Percentiles rank a stretch among this genome's conserved stretches.
phyloP scores from a whole-genome alignment of 208 protist species.

The Hexamita inflata region DNA sequence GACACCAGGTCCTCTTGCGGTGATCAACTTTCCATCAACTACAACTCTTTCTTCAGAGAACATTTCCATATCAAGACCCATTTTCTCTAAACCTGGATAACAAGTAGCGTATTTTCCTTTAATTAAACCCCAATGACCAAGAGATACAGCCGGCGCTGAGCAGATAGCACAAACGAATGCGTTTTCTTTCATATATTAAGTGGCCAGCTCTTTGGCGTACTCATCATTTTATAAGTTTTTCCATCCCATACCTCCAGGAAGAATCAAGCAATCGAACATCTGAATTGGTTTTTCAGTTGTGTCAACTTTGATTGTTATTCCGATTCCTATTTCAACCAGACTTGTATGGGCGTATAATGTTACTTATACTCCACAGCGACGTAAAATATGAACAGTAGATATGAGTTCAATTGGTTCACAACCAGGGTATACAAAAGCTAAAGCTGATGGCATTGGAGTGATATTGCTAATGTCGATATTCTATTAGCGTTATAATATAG shows the following conservation, averaged over 20 bases:
- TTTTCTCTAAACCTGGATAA: background rate
- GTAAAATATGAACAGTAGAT: background rate
- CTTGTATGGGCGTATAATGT: background rate
- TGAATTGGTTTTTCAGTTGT: background rate
- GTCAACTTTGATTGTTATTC: background rate
- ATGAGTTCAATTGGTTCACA: background rate
- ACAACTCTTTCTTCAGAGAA: background rate
- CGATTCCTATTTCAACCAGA: background rate
- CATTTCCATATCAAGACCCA: background rate
- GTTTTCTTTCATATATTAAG: background rate
- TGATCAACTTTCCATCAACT: background rate
- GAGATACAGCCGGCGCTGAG: background rate
- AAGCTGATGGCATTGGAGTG: background rate
- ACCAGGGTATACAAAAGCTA: background rate
- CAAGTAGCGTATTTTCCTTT: background rate
- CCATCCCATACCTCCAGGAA: background rate
- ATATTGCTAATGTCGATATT: background rate
- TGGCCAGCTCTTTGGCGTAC: background rate
- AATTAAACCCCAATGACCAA: background rate
- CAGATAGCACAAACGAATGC: background rate
- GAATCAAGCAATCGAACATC: background rate
- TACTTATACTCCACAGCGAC: background rate
- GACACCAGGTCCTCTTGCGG: background rate
- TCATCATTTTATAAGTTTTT: background rate
- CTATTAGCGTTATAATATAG: no score